Evolutionary conservation across 2,329 filamentous ascomycete genomes (phyloP).

Genomic region (Apiospora arundinis): DNA sequence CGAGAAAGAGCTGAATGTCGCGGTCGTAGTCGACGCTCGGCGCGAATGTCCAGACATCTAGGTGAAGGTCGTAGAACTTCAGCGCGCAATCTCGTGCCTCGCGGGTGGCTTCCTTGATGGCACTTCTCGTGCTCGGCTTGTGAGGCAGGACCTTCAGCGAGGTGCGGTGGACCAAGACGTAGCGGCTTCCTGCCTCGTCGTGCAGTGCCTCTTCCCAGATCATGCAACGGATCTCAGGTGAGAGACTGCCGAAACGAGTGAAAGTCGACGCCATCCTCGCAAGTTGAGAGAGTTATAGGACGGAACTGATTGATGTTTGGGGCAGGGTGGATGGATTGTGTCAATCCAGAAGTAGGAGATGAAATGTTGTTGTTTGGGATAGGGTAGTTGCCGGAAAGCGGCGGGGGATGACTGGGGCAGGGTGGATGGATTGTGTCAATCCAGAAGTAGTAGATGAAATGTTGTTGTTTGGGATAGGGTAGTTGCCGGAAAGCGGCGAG

Average conservation of each 20-base stretch:
- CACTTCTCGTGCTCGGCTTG: neutral
- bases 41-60: neutral
- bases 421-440: neutral
- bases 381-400: no score
- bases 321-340: neutral
- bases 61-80: neutral
- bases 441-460: neutral
- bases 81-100: neutral
- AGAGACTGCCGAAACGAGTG: neutral
- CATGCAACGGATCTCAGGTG: neutral
- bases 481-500: no score
- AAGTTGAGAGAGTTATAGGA: neutral
- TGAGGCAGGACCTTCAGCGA: neutral
- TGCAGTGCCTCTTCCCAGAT: neutral
- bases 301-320: neutral
- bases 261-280: neutral
- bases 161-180: neutral
- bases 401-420: no score
- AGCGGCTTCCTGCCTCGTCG: neutral
- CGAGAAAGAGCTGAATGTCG: neutral
- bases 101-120: neutral
- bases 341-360: neutral
- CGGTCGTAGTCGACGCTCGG: no score
- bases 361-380: neutral
- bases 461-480: no score